phyloP scores from a whole-genome alignment of 805 yeast species.

The Yamadazyma olivae region DNA sequence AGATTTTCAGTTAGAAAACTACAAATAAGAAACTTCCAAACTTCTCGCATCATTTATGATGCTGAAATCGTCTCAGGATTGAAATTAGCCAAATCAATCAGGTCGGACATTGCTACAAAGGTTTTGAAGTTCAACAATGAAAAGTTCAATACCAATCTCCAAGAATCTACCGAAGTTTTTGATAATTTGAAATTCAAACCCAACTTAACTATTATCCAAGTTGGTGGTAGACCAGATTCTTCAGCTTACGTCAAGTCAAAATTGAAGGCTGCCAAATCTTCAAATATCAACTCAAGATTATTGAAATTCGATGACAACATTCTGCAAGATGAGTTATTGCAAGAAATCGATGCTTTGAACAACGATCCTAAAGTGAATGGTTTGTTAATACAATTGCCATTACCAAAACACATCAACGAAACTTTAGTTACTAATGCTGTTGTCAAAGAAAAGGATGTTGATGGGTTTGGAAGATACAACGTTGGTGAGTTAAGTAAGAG shows the following conservation, averaged over 20 bases:
- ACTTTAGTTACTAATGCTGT: constrained; percentile 77
- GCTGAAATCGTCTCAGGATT: constrained; percentile 36
- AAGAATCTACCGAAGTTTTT: constrained; percentile 16
- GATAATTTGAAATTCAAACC: constrained; percentile 58
- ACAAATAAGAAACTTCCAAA: neutral
- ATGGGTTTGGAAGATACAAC: constrained; percentile 87
- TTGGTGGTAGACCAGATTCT: constrained; percentile 87
- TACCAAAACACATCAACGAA: constrained; percentile 67
- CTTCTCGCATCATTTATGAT: neutral
- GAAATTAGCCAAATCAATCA: constrained; percentile 36
- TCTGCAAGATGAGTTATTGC: constrained; percentile 57
- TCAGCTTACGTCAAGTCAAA: constrained; percentile 90
- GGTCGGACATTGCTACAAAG: constrained; percentile 36
- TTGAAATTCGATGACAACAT: constrained; percentile 62
- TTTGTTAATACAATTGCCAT: constrained; percentile 77
- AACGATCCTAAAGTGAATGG: constrained; percentile 80
- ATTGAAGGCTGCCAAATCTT: constrained; percentile 83
- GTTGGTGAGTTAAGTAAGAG: constrained; percentile 88
- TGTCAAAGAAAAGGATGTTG: constrained; percentile 83
- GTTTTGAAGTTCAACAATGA: constrained; percentile 34
- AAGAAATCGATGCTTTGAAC: constrained; percentile 61
- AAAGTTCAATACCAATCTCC: constrained; percentile 14
- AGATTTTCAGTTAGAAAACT: too few species aligned
- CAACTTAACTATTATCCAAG: constrained; percentile 78
- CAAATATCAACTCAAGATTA: constrained; percentile 68